A percentile compares a stretch with the other conserved stretches of the same genome.
phyloP scores from a whole-genome alignment of 176 grass and related monocot genomes.

The Puya raimondii region DNA sequence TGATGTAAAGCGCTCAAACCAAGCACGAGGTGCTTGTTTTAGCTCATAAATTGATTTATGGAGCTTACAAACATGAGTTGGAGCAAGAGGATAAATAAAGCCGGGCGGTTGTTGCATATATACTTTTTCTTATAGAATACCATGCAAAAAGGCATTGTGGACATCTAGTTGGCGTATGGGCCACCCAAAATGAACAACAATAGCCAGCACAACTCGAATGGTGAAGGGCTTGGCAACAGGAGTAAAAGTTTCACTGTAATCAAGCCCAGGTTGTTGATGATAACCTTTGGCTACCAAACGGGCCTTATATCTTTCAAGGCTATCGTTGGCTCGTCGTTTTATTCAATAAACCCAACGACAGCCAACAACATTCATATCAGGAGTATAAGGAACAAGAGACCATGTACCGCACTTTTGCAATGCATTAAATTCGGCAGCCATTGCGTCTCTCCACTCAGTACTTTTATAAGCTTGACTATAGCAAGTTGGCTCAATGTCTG shows the following conservation, averaged over 20 bases:
- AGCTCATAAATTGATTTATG: neutral
- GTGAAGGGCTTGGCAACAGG: neutral
- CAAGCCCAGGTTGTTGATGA: neutral
- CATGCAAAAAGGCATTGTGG: neutral
- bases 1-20: neutral
- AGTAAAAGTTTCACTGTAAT: constrained; percentile 7
- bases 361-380: neutral
- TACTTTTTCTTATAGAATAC: neutral
- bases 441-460: neutral
- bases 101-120: neutral
- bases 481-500: neutral
- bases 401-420: neutral
- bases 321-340: neutral
- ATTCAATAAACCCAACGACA: neutral
- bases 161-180: neutral
- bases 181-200: neutral
- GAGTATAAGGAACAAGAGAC: neutral
- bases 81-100: neutral
- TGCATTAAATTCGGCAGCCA: neutral
- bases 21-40: constrained; percentile 7
- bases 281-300: neutral
- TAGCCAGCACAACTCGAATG: neutral
- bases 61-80: neutral
- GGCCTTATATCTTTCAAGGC: neutral
- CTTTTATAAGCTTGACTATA: neutral